Evolutionary conservation across 768 basidiomycete genomes (phyloP), one percentile per base, ranked within the genome.

Genomic region (Collybiopsis confluens): DNA sequence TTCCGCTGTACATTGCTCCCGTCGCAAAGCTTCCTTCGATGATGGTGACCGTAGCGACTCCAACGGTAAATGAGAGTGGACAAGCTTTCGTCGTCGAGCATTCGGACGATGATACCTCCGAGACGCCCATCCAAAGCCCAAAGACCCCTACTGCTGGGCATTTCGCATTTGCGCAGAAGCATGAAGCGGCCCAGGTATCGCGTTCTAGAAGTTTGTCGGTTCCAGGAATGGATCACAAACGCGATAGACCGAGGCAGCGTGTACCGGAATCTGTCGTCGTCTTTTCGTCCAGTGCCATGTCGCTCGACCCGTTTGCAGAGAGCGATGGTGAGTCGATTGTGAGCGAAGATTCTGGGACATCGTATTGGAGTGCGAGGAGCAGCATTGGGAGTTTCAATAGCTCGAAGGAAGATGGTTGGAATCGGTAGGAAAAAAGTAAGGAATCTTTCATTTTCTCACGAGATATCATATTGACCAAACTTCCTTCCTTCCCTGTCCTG

Each of bases 281-380:
- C 21, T 11, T 24, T 30, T 13, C 33, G 20, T 11, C 13, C 8
- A 4, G 8, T 7, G 4, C 38, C 13, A 16, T 48, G 35, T 33
- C 30, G 5, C 30, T 33, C 30, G 47, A 48, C 35, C 47, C 47
- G 35, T 48, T 48, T 15, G 47, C 18, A 37, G 18, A 7, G 11
- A 48, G 47, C 21, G 47, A 48, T 36, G 18, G 33, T 6, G 47
- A 48, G 23, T 48, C 47, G 33, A 36, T 48, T 30, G 26, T 21
- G 15, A 46, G 45, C n/a, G 45, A 18, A 10, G 45, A 46, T n/a
- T n/a, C n/a, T n/a, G n/a, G 26, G 47, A 38, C 33, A 18, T 18
- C 45, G 15, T 48, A 48, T 37, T 48, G 47, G 47, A 48, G 47
- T 23, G 47, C 47, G 35, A 35, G 47, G 13, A 48, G 47, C 24